Percentiles rank a stretch among this genome's conserved stretches.
These are phyloP conservation scores for Neonectria magnoliae DNA, from an alignment of 2,329 filamentous ascomycete genomes.

Conservation along the genomic window DNA sequence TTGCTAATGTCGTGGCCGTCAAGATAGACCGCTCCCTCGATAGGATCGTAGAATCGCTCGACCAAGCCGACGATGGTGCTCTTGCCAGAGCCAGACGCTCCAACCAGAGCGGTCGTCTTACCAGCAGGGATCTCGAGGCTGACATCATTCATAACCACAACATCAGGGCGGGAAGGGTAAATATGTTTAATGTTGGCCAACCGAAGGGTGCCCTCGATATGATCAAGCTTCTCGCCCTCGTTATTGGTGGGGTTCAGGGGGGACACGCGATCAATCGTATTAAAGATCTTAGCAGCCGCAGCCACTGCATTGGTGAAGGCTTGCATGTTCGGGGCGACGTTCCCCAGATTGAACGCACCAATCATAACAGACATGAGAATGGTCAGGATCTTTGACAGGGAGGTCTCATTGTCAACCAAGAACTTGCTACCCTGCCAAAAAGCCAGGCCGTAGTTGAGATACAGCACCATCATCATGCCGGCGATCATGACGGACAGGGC, in stretches of 20 bases:
- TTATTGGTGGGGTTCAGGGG: constrained; percentile 81
- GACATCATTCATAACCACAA: constrained; percentile 87
- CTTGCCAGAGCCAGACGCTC: constrained; percentile 93
- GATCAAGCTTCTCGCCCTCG: constrained; percentile 76
- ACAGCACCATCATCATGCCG: constrained; percentile 84
- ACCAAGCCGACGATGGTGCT: constrained; percentile 93
- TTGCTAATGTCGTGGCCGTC: constrained; percentile 85
- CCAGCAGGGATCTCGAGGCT: constrained; percentile 83
- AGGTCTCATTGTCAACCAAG: constrained; percentile 71
- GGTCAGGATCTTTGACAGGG: constrained; percentile 78
- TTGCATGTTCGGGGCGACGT: constrained; percentile 85
- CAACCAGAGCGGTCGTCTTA: constrained; percentile 92
- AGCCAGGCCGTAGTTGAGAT: constrained; percentile 85
- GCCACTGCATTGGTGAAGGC: constrained; percentile 86
- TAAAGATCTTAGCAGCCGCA: constrained; percentile 91
- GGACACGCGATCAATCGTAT: constrained; percentile 88
- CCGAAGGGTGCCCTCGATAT: constrained; percentile 80
- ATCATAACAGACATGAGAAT: constrained; percentile 93
- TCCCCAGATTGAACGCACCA: constrained; percentile 89
- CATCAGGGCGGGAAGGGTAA: constrained; percentile 92
- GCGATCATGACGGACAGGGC: constrained; percentile 82
- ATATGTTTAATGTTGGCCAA: constrained; percentile 88
- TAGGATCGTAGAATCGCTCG: constrained; percentile 93
- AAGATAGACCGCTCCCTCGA: constrained; percentile 79
- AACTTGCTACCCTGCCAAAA: constrained; percentile 90